Evolutionary conservation across 2,329 filamentous ascomycete genomes (phyloP).

Genomic region (Aschersonia sp.): DNA sequence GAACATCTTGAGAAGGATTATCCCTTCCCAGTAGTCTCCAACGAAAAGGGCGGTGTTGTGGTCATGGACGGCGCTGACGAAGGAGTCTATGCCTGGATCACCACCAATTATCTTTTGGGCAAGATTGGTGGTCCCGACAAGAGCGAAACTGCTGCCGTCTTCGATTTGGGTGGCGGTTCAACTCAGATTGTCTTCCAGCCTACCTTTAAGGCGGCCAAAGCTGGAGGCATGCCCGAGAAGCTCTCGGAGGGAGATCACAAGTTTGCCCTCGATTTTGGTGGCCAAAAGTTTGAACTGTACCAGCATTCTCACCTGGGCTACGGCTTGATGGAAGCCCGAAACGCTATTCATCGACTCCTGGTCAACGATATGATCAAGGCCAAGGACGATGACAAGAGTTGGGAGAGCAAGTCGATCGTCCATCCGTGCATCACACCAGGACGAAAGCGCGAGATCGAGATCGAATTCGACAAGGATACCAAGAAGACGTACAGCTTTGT

Average conservation of each 20-base stretch:
- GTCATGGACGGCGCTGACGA: slow-evolving; percentile 98
- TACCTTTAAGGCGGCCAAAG: slow-evolving; percentile 60
- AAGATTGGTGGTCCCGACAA: slow-evolving; percentile 92
- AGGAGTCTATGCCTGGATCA: slow-evolving; percentile 98
- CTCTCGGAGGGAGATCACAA: slow-evolving; percentile 89
- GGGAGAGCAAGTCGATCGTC: slow-evolving; percentile 55
- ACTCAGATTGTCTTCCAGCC: slow-evolving; percentile 99
- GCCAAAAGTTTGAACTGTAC: slow-evolving; percentile 82
- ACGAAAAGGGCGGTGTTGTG: slow-evolving; percentile 72
- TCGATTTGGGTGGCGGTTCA: slow-evolving; percentile 90
- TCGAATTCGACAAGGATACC: slow-evolving; percentile 51
- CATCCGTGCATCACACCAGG: slow-evolving; percentile 82
- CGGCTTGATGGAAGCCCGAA: slow-evolving; percentile 87
- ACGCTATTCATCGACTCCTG: slow-evolving; percentile 66
- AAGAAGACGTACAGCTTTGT: slow-evolving; percentile 68
- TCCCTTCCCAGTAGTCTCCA: slow-evolving; percentile 84
- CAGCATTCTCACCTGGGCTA: slow-evolving; percentile 97
- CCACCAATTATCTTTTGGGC: slow-evolving; percentile 92
- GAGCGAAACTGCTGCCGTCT: slow-evolving; percentile 81
- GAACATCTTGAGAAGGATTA: slow-evolving; percentile 73
- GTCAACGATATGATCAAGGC: slow-evolving; percentile 56
- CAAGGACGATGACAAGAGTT: slow-evolving; percentile 44
- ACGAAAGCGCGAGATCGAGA: slow-evolving; percentile 57
- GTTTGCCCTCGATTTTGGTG: slow-evolving; percentile 81
- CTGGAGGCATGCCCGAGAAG: slow-evolving; percentile 72